Conservation (phyloP, 148 eudicot species). For the Persicaria tinctoria region DNA sequence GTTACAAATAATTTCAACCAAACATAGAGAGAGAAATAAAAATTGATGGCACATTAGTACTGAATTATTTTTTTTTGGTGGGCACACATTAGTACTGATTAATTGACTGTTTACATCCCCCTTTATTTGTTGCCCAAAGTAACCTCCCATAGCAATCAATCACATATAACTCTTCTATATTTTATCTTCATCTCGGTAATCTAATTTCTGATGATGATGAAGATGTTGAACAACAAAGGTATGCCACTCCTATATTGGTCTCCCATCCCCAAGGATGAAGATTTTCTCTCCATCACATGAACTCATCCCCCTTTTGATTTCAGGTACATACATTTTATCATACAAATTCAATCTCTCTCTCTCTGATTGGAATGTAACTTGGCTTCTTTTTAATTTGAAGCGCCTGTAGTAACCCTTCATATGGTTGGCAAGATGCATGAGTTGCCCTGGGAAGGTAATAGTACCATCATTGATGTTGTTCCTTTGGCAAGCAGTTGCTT, state of each 20-base stretch:
- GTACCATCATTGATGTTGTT: not conserved
- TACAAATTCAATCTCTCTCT: too few species aligned
- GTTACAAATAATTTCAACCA: not conserved
- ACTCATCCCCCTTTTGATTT: not conserved
- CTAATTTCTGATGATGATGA: not conserved
- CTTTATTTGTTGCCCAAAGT: too few species aligned
- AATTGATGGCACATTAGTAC: not conserved
- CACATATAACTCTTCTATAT: too few species aligned
- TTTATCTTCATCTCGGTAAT: too few species aligned
- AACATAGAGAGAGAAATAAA: not conserved
- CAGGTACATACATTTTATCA: not conserved
- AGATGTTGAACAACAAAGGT: not conserved
- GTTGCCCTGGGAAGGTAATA: not conserved
- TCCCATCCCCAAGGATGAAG: not conserved
- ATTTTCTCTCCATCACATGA: not conserved
- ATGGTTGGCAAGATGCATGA: constrained; percentile 5
- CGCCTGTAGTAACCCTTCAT: not conserved
- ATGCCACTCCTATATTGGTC: not conserved
- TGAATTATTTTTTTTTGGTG: too few species aligned
- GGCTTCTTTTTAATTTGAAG: not conserved
- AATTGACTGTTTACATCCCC: too few species aligned
- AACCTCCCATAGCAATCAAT: too few species aligned
- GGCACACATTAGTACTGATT: too few species aligned
- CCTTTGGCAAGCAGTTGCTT: not conserved
- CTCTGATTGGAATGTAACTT: not conserved